These are phyloP conservation scores for Ascochyta lentis DNA, from an alignment of 2,329 filamentous ascomycete genomes.

Conservation along the genomic window DNA sequence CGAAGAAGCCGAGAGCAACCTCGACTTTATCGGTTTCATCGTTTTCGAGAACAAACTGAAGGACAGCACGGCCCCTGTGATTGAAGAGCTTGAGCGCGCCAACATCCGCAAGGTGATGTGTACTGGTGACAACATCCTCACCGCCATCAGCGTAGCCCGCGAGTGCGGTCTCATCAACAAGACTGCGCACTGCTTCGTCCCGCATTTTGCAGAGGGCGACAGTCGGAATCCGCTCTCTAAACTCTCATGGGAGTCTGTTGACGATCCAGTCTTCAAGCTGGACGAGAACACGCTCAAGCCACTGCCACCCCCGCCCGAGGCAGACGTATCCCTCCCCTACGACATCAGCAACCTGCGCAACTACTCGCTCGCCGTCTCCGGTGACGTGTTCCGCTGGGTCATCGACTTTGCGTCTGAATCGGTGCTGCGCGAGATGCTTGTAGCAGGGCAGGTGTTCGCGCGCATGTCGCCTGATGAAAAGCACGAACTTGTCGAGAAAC, in stretches of 20 bases:
- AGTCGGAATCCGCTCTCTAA: conserved; percentile 74
- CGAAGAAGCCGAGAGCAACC: conserved; percentile 78
- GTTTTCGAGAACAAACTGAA: conserved; percentile 99
- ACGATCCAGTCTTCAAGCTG: conserved; percentile 78
- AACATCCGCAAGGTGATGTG: conserved; percentile 94
- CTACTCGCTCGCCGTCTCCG: conserved; percentile 87
- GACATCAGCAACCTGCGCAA: conserved; percentile 81
- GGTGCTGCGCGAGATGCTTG: conserved; percentile 84
- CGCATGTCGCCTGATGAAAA: conserved; percentile 99
- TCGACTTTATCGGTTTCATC: conserved; percentile 95
- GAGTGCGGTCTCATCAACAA: conserved; percentile 85
- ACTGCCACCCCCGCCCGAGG: conserved; percentile 71
- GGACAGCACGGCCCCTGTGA: conserved; percentile 78
- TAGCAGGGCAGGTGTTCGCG: conserved; percentile 90
- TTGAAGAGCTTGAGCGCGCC: conserved; percentile 81
- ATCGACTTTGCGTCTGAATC: conserved; percentile 87
- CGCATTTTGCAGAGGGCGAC: conserved; percentile 83
- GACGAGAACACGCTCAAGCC: conserved; percentile 83
- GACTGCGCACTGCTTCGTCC: conserved; percentile 88
- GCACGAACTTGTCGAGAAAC: conserved; percentile 94
- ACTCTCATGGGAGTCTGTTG: conserved; percentile 92
- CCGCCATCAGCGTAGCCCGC: conserved; percentile 91
- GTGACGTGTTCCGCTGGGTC: conserved; percentile 96
- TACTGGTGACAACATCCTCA: conserved; percentile 96
- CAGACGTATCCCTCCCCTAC: conserved; percentile 84